Percentiles rank a stretch among this genome's conserved stretches.
Evolutionary conservation across 2,329 filamentous ascomycete genomes (phyloP).

Genomic region (Neofusicoccum umdonicola): DNA sequence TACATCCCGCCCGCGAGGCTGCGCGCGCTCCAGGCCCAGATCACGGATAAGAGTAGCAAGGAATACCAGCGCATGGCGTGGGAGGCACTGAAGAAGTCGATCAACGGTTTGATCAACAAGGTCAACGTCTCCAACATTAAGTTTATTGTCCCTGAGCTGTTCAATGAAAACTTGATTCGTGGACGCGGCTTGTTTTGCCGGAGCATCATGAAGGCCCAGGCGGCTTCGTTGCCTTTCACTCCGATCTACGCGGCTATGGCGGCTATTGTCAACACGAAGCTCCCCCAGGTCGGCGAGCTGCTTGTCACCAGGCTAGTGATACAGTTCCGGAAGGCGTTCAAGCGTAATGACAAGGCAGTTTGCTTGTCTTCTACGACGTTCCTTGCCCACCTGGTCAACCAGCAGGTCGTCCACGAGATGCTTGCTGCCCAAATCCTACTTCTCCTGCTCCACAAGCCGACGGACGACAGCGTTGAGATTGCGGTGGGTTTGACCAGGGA

Average conservation of each 20-base stretch:
- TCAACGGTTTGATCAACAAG: slow-evolving; percentile 99
- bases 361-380: slow-evolving; percentile 92
- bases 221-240: slow-evolving; percentile 91
- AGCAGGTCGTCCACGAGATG: slow-evolving; percentile 93
- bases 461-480: slow-evolving; percentile 96
- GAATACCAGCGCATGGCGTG: slow-evolving; percentile 99
- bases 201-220: slow-evolving; percentile 97
- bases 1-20: slow-evolving; percentile 93
- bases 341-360: slow-evolving; percentile 94
- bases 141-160: slow-evolving; percentile 91
- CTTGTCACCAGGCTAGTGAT: slow-evolving; percentile 80
- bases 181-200: slow-evolving; percentile 91
- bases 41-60: slow-evolving; percentile 93
- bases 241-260: slow-evolving; percentile 95
- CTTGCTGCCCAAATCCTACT: slow-evolving; percentile 88
- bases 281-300: slow-evolving; percentile 91
- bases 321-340: slow-evolving; percentile 94
- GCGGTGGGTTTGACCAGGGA: slow-evolving; percentile 90
- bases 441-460: slow-evolving; percentile 89
- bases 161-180: slow-evolving; percentile 88
- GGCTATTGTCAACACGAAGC: slow-evolving; percentile 94
- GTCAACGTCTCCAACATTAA: slow-evolving; percentile 99
- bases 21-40: slow-evolving; percentile 89
- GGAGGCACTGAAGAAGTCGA: slow-evolving; percentile 98
- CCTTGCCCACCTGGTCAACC: slow-evolving; percentile 91